A percentile compares a stretch with the other conserved stretches of the same genome.
These are phyloP conservation scores for Chlamydomonas reinhardtii DNA, from an alignment of 163 green algal genomes.

Conservation along the genomic window DNA sequence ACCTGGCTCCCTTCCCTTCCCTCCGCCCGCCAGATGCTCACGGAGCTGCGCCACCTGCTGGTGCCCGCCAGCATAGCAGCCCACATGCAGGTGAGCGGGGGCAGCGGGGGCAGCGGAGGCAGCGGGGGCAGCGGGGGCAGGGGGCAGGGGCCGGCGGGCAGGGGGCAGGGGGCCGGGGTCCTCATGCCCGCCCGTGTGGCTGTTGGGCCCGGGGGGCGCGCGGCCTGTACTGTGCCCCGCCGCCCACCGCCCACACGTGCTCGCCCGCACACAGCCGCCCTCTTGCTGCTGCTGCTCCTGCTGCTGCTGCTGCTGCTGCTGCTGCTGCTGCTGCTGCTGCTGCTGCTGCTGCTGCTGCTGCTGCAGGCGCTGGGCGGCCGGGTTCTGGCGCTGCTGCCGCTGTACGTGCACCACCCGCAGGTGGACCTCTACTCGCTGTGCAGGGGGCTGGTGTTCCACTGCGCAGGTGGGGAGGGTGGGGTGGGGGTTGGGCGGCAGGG, in stretches of 20 bases:
- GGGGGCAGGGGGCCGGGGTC: too few species aligned
- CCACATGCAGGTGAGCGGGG: conserved; percentile 28
- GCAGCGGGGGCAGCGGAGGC: too few species aligned
- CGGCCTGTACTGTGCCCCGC: too few species aligned
- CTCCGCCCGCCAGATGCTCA: conserved; percentile 46
- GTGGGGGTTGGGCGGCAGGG: too few species aligned
- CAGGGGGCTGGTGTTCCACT: conserved; percentile 64
- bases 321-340: too few species aligned
- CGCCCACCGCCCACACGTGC: too few species aligned
- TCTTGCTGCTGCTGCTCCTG: too few species aligned
- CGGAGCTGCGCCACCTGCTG: conserved; percentile 61
- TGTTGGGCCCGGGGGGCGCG: too few species aligned
- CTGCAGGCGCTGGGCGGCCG: conserved; percentile 20
- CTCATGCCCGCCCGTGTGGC: too few species aligned
- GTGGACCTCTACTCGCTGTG: conserved; percentile 67
- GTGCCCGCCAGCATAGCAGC: conserved; percentile 1
- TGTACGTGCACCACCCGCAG: conserved; percentile 44
- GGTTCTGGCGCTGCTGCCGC: conserved; percentile 15
- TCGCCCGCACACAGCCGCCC: too few species aligned
- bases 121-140: not conserved
- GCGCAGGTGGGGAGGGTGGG: conserved; percentile 58
- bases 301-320: too few species aligned
- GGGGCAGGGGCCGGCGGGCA: not conserved
- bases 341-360: too few species aligned
- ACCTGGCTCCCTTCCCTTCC: not conserved